phyloP scores from a whole-genome alignment of 2,329 filamentous ascomycete genomes.

The Fusarium praegraminearum region DNA sequence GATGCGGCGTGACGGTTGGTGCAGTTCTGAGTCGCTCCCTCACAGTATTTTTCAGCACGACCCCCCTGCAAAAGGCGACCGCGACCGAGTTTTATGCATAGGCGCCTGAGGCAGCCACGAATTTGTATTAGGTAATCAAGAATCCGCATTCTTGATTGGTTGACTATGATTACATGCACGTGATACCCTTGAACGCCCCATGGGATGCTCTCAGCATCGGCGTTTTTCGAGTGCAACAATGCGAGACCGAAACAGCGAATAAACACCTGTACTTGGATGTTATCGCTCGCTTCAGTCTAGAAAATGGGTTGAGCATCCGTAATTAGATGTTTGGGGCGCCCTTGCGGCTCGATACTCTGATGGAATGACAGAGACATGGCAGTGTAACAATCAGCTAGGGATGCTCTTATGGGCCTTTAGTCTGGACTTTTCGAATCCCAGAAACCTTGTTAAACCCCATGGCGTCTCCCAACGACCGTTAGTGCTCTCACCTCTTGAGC shows the following conservation, averaged over 20 bases:
- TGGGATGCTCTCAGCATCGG: background rate
- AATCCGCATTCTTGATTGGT: conserved; percentile 6
- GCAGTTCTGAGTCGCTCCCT: conserved; percentile 54
- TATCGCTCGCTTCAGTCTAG: background rate
- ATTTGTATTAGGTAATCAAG: conserved; percentile 34
- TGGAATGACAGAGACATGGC: conserved; percentile 30
- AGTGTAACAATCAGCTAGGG: conserved; percentile 27
- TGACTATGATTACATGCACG: conserved; percentile 36
- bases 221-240: background rate
- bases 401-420: conserved; percentile 13
- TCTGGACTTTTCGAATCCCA: conserved; percentile 17
- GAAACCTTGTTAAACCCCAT: conserved; percentile 16
- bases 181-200: conserved; percentile 28
- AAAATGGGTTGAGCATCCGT: conserved; percentile 17
- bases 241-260: conserved; percentile 1
- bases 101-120: conserved; percentile 41
- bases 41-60: conserved; percentile 61
- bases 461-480: conserved; percentile 15
- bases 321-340: conserved; percentile 6
- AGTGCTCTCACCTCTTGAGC: conserved; percentile 61
- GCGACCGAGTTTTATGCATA: conserved; percentile 41
- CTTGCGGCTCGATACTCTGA: conserved; percentile 22
- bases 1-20: conserved; percentile 63
- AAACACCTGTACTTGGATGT: conserved; percentile 1
- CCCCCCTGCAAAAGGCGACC: conserved; percentile 48